These are phyloP conservation scores for Papilionanthe hybrid DNA, from an alignment of 116 monocot genomes.

Conservation along the genomic window DNA sequence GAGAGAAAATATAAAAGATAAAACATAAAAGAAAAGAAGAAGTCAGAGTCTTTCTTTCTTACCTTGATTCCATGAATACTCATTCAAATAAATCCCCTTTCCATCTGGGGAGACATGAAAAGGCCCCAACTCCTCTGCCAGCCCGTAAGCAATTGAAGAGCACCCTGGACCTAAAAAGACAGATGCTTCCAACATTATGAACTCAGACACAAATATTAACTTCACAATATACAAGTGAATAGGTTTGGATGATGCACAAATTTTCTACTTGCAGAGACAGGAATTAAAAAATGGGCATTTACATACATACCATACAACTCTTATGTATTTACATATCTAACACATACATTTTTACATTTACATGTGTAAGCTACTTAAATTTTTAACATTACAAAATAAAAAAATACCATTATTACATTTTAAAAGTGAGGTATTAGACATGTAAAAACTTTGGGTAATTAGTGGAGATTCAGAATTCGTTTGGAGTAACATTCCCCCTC, in stretches of 20 bases:
- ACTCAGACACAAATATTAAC: background rate
- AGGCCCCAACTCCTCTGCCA: conserved; percentile 92
- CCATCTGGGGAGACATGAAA: conserved; percentile 90
- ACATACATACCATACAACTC: too few relatives aligned
- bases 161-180: conserved; percentile 78
- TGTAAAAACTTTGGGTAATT: too few relatives aligned
- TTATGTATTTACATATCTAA: too few relatives aligned
- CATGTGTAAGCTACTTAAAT: too few relatives aligned
- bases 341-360: too few relatives aligned
- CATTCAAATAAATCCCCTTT: conserved; percentile 67
- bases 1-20: background rate
- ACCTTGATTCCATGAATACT: conserved; percentile 96
- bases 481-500: too few relatives aligned
- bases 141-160: conserved; percentile 84
- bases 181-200: background rate
- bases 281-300: background rate
- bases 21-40: background rate
- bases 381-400: too few relatives aligned
- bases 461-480: too few relatives aligned
- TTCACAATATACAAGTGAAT: background rate
- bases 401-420: too few relatives aligned
- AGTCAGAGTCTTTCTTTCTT: background rate
- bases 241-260: too few relatives aligned
- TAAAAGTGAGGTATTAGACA: too few relatives aligned
- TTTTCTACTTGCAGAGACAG: too few relatives aligned